These are phyloP conservation scores for Suillus americanus DNA, from an alignment of 768 basidiomycete genomes.

Conservation along the genomic window DNA sequence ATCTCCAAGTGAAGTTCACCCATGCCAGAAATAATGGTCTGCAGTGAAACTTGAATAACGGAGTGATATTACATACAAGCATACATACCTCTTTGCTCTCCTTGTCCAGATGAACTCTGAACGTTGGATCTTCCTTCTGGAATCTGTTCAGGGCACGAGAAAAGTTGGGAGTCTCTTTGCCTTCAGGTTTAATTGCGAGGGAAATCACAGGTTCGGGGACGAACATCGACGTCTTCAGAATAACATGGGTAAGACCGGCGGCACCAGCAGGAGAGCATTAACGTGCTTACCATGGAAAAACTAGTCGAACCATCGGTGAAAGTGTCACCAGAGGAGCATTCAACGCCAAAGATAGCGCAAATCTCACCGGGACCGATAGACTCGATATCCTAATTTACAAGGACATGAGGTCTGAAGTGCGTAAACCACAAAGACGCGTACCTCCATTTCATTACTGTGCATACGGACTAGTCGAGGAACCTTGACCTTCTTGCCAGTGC, in stretches of 20 bases:
- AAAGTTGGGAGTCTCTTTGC: slow-evolving; percentile 93
- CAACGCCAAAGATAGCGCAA: slow-evolving; percentile 98
- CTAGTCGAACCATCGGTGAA: slow-evolving; percentile 91
- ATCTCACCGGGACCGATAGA: slow-evolving; percentile 97
- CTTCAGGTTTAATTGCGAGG: slow-evolving; percentile 87
- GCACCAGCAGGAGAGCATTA: neutral
- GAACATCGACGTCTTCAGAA: slow-evolving; percentile 87
- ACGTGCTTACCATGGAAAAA: slow-evolving; percentile 81
- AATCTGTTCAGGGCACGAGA: slow-evolving; percentile 96
- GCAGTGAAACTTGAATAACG: slow-evolving; percentile 6
- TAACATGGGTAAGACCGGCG: neutral
- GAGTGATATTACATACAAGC: slow-evolving; percentile 5
- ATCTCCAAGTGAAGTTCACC: slow-evolving; percentile 98
- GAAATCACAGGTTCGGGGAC: slow-evolving; percentile 99
- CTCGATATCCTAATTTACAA: slow-evolving; percentile 73
- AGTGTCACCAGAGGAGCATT: slow-evolving; percentile 96
- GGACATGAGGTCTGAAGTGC: neutral
- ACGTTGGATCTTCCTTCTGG: slow-evolving; percentile 98
- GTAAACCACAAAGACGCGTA: slow-evolving; percentile 29
- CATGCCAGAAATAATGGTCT: slow-evolving; percentile 99
- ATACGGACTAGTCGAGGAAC: slow-evolving; percentile 94
- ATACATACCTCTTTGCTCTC: slow-evolving; percentile 92
- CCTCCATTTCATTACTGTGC: slow-evolving; percentile 99
- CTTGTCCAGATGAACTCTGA: slow-evolving; percentile 92
- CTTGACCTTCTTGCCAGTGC: slow-evolving; percentile 96